Evolutionary conservation across 768 basidiomycete species (phyloP), one percentile per base, ranked within the genome.

Genomic region (Mycena alexandri): DNA sequence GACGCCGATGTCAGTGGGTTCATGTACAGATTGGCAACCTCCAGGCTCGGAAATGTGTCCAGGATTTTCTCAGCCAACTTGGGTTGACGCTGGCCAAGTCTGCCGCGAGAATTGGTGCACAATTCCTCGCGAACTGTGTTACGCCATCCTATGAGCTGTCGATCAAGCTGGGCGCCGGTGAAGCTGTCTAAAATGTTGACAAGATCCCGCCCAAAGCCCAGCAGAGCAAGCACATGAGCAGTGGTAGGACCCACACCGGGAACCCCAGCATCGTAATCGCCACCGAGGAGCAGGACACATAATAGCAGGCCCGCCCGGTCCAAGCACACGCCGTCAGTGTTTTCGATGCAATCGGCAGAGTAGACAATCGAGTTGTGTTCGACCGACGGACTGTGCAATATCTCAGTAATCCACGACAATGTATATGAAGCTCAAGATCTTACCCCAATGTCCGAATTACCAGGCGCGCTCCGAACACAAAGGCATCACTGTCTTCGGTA

Each of bases 401-500:
- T 3, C 12, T 51, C 8, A 51, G 12, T 54, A 21, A 54, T 54
- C n/a, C 9, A 19, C 13, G 12, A 25, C 8, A 5, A 1, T 29
- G n/a, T 22, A 19, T 21, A 38, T 6, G 2, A 36, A 38, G n/a
- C 17, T 36, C 36, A 14, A 12, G 2, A 13, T n/a, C 29, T 29
- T 6, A 54, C 53, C 53, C 53, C 7, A 9, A 22, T 12, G 54
- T 55, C 4, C 54, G 54, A 17, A 55, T 55, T 17, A 55, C 54
- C 41, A 21, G 25, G 22, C 19, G 54, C 8, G 54, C 54, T 8
- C 54, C 54, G 16, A 55, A 55, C 10, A 55, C 8, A 7, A 55
- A 55, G 0, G 51, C 51, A 14, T 63, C 61, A 38, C 63, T 65
- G 38, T 65, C 63, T 17, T 56, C 63, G 1, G 55, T 65, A 19